Conservation (phyloP, 2,329 filamentous ascomycete genomes). For the Byssothecium circinans region DNA sequence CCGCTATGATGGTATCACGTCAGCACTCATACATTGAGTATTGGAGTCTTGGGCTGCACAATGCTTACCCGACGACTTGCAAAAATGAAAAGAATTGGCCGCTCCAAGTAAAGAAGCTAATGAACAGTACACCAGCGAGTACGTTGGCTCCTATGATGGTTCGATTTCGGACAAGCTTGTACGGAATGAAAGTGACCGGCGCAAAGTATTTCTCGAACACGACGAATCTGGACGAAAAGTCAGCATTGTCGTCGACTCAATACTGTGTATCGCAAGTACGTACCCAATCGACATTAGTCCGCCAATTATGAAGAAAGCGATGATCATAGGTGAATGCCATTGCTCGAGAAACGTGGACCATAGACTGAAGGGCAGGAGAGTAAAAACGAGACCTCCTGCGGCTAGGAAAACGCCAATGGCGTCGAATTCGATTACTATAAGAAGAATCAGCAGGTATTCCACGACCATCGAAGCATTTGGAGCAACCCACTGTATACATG, state of each 20-base stretch:
- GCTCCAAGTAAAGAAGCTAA: conserved; percentile 37
- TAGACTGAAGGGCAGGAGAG: conserved; percentile 68
- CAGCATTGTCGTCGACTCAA: too few relatives aligned
- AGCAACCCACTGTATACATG: too few relatives aligned
- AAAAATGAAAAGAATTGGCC: conserved; percentile 44
- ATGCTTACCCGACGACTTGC: conserved; percentile 36
- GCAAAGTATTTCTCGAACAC: conserved; percentile 44
- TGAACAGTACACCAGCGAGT: conserved; percentile 42
- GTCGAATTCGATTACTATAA: conserved; percentile 60
- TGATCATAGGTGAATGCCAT: conserved; percentile 33
- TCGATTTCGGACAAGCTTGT: conserved; percentile 27
- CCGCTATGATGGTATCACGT: not conserved
- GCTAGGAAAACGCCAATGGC: conserved; percentile 62
- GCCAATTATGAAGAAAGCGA: conserved; percentile 41
- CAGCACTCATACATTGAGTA: too few relatives aligned
- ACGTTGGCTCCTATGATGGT: conserved; percentile 56
- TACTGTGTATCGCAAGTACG: too few relatives aligned
- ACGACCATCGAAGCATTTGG: too few relatives aligned
- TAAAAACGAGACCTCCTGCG: conserved; percentile 60
- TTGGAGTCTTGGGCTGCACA: too few relatives aligned
- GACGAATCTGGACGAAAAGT: conserved; percentile 35
- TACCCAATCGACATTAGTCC: conserved; percentile 12
- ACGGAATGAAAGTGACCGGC: conserved; percentile 44
- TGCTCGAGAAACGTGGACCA: conserved; percentile 23
- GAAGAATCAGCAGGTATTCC: too few relatives aligned